A percentile compares a stretch with the other conserved stretches of the same genome.
These are phyloP conservation scores for Populus ilicifolia DNA, from an alignment of 345 rosid genomes.

Conservation along the genomic window DNA sequence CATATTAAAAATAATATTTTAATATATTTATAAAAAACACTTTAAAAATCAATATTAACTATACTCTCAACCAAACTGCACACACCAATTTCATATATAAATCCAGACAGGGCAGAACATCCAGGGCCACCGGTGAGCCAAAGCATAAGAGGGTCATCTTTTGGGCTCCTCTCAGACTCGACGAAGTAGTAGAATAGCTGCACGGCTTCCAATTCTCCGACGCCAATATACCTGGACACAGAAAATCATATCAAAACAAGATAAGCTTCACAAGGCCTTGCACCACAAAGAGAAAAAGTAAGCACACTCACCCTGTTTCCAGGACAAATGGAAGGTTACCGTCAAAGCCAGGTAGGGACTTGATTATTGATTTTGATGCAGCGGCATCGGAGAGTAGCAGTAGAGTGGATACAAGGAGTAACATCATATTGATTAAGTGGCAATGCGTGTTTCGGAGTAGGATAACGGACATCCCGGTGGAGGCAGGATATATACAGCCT, in stretches of 20 bases:
- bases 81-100: conserved; percentile 32
- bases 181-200: conserved; percentile 34
- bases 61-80: no score
- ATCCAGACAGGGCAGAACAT: conserved; percentile 34
- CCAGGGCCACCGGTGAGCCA: conserved; percentile 46
- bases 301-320: conserved; percentile 15
- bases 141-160: conserved; percentile 34
- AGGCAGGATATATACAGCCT: background rate
- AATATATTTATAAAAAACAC: no score
- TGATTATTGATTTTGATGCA: conserved; percentile 9
- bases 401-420: background rate
- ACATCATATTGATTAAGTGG: background rate
- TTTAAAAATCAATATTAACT: no score
- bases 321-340: conserved; percentile 19
- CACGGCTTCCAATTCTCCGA: conserved; percentile 17
- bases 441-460: background rate
- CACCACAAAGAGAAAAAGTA: background rate
- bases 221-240: conserved; percentile 26
- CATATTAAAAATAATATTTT: no score
- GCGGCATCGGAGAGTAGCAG: background rate
- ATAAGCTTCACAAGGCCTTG: background rate
- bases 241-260: background rate
- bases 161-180: conserved; percentile 28
- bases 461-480: background rate
- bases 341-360: conserved; percentile 12